phyloP scores from a whole-genome alignment of 495 filamentous ascomycete genomes.

The Penicillium argentinense region DNA sequence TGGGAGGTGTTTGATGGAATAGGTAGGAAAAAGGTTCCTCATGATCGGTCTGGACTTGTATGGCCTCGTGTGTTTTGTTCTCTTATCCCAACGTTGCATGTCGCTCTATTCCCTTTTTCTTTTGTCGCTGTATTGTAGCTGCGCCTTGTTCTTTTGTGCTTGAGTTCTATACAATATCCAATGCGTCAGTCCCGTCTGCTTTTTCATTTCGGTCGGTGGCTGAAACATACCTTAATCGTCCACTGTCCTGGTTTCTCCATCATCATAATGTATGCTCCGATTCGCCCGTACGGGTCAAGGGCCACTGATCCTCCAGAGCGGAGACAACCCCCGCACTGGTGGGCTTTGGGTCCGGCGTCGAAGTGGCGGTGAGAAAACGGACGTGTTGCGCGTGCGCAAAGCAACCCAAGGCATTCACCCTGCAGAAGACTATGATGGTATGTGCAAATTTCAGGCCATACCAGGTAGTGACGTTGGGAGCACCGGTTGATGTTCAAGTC shows the following conservation, averaged over 20 bases:
- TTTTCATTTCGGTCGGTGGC: too few species aligned
- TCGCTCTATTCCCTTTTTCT: slow-evolving; percentile 17
- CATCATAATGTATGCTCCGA: too few species aligned
- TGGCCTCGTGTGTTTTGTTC: background rate
- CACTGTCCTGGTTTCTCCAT: too few species aligned
- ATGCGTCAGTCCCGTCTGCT: background rate
- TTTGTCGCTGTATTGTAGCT: slow-evolving; percentile 24
- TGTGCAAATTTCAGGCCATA: background rate
- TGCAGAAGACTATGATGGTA: too few species aligned
- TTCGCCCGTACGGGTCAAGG: slow-evolving; percentile 8
- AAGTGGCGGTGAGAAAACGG: slow-evolving; percentile 31
- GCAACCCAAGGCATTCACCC: slow-evolving; percentile 8
- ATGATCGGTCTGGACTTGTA: background rate
- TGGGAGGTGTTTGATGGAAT: too few species aligned
- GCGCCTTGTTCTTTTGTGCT: background rate
- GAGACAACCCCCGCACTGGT: slow-evolving; percentile 13
- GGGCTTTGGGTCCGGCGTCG: slow-evolving; percentile 1
- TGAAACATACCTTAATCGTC: too few species aligned
- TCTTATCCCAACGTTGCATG: background rate
- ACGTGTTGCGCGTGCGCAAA: slow-evolving; percentile 15
- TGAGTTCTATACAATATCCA: background rate
- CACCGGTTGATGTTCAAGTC: too few species aligned
- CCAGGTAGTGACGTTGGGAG: too few species aligned
- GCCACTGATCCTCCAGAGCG: slow-evolving; percentile 13
- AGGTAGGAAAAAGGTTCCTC: background rate